Percentiles rank a stretch among this genome's conserved stretches.
phyloP scores from a whole-genome alignment of 768 basidiomycete species.

The Chalciporus sphaerocephalus region DNA sequence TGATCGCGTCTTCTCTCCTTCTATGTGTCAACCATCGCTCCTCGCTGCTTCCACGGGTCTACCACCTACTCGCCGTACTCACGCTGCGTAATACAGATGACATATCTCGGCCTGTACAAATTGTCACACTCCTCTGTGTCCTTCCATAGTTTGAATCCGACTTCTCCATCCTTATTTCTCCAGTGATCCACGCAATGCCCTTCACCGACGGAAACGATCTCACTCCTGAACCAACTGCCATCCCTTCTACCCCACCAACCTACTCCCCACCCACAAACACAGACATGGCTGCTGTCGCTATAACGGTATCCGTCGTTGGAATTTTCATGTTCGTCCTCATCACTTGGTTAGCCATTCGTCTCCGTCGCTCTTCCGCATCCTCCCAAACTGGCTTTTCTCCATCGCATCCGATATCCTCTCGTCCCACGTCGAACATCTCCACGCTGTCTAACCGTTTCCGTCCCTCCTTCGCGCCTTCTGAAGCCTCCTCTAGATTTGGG shows the following conservation, averaged over 20 bases:
- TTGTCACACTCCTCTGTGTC: background rate
- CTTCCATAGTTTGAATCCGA: background rate
- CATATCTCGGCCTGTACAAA: background rate
- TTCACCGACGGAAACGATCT: constrained; percentile 5
- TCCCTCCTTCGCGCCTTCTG: constrained; percentile 23
- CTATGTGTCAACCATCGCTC: background rate
- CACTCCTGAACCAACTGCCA: constrained; percentile 1
- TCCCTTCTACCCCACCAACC: constrained; percentile 8
- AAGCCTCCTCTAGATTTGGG: constrained; percentile 26
- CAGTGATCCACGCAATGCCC: constrained; percentile 5
- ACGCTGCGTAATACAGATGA: background rate
- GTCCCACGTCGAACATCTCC: constrained; percentile 4
- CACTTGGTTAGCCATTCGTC: constrained; percentile 24
- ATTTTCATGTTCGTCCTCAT: constrained; percentile 23
- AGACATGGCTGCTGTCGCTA: constrained; percentile 21
- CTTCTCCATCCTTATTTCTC: background rate
- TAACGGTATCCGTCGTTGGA: constrained; percentile 25
- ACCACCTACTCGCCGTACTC: background rate
- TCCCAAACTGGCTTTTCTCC: background rate
- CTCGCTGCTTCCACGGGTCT: background rate
- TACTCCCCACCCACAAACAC: constrained; percentile 14
- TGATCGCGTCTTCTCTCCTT: background rate
- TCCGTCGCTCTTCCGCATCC: constrained; percentile 14
- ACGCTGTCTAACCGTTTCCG: constrained; percentile 13
- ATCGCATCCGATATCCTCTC: background rate